A percentile compares a stretch with the other conserved stretches of the same genome.
Conservation (phyloP, 345 rosid genomes). For the Crucihimalaya himalaica region DNA sequence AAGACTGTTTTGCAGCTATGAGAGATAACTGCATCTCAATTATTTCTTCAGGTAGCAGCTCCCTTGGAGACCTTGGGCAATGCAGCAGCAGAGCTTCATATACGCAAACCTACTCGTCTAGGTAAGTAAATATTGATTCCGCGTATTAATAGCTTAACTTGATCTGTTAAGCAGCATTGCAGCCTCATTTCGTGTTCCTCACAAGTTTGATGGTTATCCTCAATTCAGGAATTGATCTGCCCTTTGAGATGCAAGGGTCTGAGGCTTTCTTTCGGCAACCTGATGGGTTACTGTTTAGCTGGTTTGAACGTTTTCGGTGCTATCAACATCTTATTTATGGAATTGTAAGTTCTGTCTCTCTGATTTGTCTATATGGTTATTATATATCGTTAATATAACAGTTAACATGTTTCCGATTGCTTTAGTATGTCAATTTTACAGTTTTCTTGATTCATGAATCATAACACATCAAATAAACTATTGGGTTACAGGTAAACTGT, state of each 20-base stretch:
- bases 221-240: conserved; percentile 83
- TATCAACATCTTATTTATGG: conserved; percentile 64
- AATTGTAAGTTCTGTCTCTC: conserved; percentile 52
- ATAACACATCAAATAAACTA: conserved; percentile 23
- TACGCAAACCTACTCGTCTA: conserved; percentile 79
- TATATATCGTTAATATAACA: neutral
- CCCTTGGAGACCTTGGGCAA: conserved; percentile 63
- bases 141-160: neutral
- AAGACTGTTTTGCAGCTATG: neutral
- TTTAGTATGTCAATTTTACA: conserved; percentile 21
- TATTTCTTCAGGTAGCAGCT: conserved; percentile 65
- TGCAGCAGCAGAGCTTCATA: conserved; percentile 73
- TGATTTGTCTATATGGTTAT: neutral
- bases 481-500: conserved; percentile 56
- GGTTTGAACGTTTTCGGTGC: conserved; percentile 89
- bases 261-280: conserved; percentile 77
- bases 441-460: conserved; percentile 1
- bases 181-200: neutral
- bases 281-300: conserved; percentile 85
- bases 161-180: neutral
- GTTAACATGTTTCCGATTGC: neutral
- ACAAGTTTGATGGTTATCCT: conserved; percentile 9
- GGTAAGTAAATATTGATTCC: conserved; percentile 49
- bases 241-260: conserved; percentile 78
- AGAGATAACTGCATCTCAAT: conserved; percentile 14